These are phyloP conservation scores for Fusarium armeniacum DNA, from an alignment of 2,329 filamentous ascomycete species.

Conservation along the genomic window DNA sequence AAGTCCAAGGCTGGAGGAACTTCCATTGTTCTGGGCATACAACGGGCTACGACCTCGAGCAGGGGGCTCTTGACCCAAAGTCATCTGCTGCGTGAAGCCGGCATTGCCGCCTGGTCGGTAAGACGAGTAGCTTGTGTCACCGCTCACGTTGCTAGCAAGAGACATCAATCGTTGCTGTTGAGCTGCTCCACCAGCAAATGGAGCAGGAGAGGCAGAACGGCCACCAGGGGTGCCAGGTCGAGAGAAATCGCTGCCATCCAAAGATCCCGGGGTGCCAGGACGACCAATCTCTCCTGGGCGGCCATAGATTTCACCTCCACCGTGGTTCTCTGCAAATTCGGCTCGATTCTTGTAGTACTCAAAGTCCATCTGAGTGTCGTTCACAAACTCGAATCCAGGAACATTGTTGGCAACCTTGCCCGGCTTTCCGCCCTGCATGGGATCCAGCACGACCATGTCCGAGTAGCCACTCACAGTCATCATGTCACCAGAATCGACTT, in stretches of 20 bases:
- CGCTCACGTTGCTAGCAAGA: constrained; percentile 43
- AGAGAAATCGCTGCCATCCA: constrained; percentile 62
- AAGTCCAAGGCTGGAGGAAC: constrained; percentile 66
- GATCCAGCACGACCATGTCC: constrained; percentile 83
- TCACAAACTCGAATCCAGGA: constrained; percentile 90
- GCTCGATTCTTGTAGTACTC: constrained; percentile 91
- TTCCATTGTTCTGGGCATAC: constrained; percentile 67
- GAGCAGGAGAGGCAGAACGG: constrained; percentile 48
- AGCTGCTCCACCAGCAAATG: constrained; percentile 51
- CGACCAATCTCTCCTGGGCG: constrained; percentile 70
- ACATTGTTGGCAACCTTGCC: constrained; percentile 62
- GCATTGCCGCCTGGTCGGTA: constrained; percentile 44
- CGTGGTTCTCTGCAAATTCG: constrained; percentile 89
- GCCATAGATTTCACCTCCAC: constrained; percentile 79
- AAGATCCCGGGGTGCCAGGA: constrained; percentile 72
- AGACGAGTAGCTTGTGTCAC: constrained; percentile 51
- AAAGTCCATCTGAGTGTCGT: constrained; percentile 88
- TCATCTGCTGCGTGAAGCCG: constrained; percentile 48
- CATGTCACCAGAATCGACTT: constrained; percentile 68
- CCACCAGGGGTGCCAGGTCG: constrained; percentile 65
- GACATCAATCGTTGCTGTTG: constrained; percentile 49
- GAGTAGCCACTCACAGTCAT: constrained; percentile 79
- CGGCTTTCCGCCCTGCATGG: constrained; percentile 74
- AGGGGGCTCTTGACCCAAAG: constrained; percentile 44
- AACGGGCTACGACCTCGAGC: constrained; percentile 61